A percentile compares a stretch with the other conserved stretches of the same genome.
phyloP scores from a whole-genome alignment of 495 filamentous ascomycete species.

The Penicillium malachiteum region DNA sequence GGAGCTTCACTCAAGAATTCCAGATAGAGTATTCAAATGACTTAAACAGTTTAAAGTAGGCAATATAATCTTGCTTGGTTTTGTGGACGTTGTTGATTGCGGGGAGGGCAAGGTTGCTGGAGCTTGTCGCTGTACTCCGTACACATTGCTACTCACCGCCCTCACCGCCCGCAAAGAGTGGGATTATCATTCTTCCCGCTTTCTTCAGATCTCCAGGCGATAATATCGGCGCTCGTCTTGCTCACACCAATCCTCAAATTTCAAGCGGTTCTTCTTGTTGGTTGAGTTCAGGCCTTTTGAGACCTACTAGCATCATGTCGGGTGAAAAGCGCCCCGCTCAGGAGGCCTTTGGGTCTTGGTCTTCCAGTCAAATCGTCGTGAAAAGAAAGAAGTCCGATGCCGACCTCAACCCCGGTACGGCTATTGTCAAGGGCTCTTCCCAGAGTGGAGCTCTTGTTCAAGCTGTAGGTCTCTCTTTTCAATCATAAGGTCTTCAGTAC shows the following conservation, averaged over 20 bases:
- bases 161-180: conserved; percentile 24
- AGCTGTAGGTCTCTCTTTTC: conserved; percentile 59
- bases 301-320: conserved; percentile 58
- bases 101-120: conserved; percentile 23
- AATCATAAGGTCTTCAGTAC: neutral
- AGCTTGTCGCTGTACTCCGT: conserved; percentile 19
- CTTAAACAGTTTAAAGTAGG: neutral
- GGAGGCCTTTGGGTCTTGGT: conserved; percentile 70
- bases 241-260: conserved; percentile 2
- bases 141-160: neutral
- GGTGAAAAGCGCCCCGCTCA: conserved; percentile 86
- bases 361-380: conserved; percentile 73
- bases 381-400: conserved; percentile 78
- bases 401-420: conserved; percentile 62
- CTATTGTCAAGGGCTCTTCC: conserved; percentile 62
- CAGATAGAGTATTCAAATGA: neutral
- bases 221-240: conserved; percentile 18
- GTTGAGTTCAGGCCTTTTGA: neutral
- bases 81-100: conserved; percentile 16
- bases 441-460: conserved; percentile 77
- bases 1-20: neutral
- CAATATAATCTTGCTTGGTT: neutral
- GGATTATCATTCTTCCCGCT: conserved; percentile 35
- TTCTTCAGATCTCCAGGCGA: conserved; percentile 13
- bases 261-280: neutral